A percentile compares a stretch with the other conserved stretches of the same genome.
Conservation (phyloP, 176 grass and related monocot species). For the Saccharum spontaneum region DNA sequence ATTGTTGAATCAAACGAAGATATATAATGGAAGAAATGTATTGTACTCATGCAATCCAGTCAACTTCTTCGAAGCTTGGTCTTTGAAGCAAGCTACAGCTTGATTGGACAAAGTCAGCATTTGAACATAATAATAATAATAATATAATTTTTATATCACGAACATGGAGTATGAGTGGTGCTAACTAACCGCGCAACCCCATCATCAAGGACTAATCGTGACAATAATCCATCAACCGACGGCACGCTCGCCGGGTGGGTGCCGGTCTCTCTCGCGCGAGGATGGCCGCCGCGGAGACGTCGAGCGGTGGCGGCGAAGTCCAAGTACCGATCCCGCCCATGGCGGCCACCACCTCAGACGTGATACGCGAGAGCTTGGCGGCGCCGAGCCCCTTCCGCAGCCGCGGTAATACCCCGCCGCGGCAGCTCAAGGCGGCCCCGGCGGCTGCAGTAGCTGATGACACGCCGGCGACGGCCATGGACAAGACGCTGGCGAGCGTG, state of each 20-base stretch:
- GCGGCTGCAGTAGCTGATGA: not conserved
- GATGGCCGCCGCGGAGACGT: not conserved
- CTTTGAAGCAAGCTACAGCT: constrained; percentile 17
- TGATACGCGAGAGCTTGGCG: constrained; percentile 7
- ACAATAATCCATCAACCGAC: not conserved
- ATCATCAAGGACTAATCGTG: not conserved
- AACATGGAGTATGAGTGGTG: not conserved
- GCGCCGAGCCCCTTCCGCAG: constrained; percentile 10
- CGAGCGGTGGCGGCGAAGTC: not conserved
- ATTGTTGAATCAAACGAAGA: not conserved
- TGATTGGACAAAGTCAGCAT: not conserved
- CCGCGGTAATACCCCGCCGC: not conserved
- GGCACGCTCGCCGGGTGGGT: not conserved
- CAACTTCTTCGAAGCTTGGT: not conserved
- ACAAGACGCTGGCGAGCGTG: no score
- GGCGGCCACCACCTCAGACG: not conserved
- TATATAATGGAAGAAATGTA: not conserved
- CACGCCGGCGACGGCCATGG: no score
- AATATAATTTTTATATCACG: not conserved
- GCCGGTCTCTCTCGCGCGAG: not conserved
- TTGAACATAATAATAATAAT: not conserved
- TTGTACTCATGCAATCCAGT: not conserved
- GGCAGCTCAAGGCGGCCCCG: not conserved
- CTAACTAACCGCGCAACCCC: not conserved
- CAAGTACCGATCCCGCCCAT: not conserved